Conservation (phyloP, 768 basidiomycete species). For the Obba rivulosa region DNA sequence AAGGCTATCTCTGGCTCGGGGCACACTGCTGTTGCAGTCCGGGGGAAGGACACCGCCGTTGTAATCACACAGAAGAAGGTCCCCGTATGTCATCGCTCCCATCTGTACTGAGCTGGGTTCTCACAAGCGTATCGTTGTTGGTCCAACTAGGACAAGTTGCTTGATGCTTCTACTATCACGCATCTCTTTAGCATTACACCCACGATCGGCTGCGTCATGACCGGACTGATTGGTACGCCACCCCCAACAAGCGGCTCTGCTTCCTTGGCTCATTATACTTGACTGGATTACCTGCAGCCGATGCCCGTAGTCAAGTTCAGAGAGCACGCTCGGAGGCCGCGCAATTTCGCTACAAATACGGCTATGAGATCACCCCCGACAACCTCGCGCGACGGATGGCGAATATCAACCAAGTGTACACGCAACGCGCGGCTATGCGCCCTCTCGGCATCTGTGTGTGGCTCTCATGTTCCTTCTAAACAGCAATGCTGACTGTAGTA, state of each 20-base stretch:
- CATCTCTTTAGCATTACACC: conserved; percentile 96
- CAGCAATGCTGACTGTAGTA: conserved; percentile 25
- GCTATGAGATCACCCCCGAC: conserved; percentile 97
- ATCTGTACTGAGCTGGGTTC: neutral
- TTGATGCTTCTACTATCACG: conserved; percentile 90
- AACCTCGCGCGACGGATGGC: conserved; percentile 91
- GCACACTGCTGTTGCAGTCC: conserved; percentile 87
- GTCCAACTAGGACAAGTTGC: conserved; percentile 80
- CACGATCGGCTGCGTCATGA: conserved; percentile 96
- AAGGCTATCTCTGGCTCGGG: conserved; percentile 98
- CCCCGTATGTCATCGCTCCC: conserved; percentile 55
- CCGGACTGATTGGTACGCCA: conserved; percentile 83
- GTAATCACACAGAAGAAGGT: conserved; percentile 99
- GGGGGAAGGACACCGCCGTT: conserved; percentile 92
- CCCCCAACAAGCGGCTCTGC: too few species aligned
- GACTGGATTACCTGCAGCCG: conserved; percentile 46
- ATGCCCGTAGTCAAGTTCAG: conserved; percentile 84
- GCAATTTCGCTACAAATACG: conserved; percentile 92
- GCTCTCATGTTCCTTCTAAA: neutral
- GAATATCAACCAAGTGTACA: conserved; percentile 98
- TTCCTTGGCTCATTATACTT: too few species aligned
- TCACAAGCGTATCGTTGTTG: neutral
- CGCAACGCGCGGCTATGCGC: conserved; percentile 94
- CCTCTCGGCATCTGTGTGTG: conserved; percentile 88
- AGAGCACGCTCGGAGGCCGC: conserved; percentile 88